Evolutionary conservation across 345 rosid genomes (phyloP).

Genomic region (Lumnitzera littorea): DNA sequence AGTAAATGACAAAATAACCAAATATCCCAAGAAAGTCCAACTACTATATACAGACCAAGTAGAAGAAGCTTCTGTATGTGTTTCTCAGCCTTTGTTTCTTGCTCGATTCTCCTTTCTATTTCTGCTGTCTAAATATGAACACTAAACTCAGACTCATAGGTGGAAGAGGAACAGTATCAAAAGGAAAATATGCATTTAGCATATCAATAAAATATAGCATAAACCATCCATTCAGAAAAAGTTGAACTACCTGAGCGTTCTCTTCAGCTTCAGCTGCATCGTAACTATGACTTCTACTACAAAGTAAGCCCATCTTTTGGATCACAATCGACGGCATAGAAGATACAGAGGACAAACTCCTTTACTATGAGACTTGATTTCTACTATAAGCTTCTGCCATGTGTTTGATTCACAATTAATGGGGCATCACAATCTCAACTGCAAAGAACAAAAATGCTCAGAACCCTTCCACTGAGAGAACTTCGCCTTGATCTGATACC

Average conservation of each 20-base stretch:
- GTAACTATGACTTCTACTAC: constrained; percentile 61
- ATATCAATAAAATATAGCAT: neutral
- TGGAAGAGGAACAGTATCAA: neutral
- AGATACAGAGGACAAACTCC: constrained; percentile 25
- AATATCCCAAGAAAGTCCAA: neutral
- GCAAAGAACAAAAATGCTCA: too few species aligned
- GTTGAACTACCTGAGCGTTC: constrained; percentile 57
- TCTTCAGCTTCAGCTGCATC: constrained; percentile 70
- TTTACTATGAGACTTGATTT: constrained; percentile 4
- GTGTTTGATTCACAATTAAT: too few species aligned
- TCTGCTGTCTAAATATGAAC: constrained; percentile 58
- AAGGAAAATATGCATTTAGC: neutral
- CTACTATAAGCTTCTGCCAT: constrained; percentile 5
- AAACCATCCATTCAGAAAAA: neutral
- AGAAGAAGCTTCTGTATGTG: constrained; percentile 90
- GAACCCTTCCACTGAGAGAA: too few species aligned
- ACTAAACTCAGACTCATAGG: neutral
- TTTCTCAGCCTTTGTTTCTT: constrained; percentile 89
- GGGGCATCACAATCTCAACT: too few species aligned
- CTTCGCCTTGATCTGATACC: too few species aligned
- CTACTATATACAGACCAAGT: constrained; percentile 43
- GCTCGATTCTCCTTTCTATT: constrained; percentile 93
- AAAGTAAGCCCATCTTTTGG: constrained; percentile 78
- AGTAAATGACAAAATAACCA: neutral
- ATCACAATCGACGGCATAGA: constrained; percentile 38